Evolutionary conservation across 1,284 basidiomycete species (phyloP).

Genomic region (Grifola frondosa): DNA sequence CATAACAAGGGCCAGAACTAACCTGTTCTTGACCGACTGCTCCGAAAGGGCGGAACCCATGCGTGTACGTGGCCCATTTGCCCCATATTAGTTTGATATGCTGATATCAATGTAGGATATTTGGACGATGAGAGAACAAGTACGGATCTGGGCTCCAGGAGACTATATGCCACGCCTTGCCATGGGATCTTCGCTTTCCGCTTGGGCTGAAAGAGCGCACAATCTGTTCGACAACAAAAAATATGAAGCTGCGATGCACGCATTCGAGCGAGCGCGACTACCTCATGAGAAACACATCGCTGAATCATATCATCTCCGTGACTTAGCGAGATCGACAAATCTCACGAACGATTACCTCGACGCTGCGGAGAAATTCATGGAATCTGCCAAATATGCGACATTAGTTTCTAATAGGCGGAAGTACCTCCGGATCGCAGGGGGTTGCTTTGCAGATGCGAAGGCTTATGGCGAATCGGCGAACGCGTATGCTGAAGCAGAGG

Average conservation of each 20-base stretch:
- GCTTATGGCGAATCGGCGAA: conserved; percentile 44
- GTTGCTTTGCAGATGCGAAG: conserved; percentile 46
- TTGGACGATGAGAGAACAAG: conserved; percentile 44
- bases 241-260: conserved; percentile 58
- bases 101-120: conserved; percentile 36
- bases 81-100: not conserved
- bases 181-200: conserved; percentile 40
- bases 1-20: conserved; percentile 63
- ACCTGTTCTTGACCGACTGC: conserved; percentile 63
- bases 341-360: conserved; percentile 36
- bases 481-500: conserved; percentile 40
- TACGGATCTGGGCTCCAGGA: conserved; percentile 42
- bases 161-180: conserved; percentile 47
- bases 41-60: conserved; percentile 56
- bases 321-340: conserved; percentile 33
- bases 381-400: conserved; percentile 34
- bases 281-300: conserved; percentile 44
- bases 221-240: conserved; percentile 51
- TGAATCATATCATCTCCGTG: conserved; percentile 42
- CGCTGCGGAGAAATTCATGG: conserved; percentile 48
- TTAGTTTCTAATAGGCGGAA: conserved; percentile 25
- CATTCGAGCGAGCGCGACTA: conserved; percentile 52
- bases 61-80: conserved; percentile 45
- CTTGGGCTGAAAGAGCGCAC: conserved; percentile 53
- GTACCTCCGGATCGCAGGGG: conserved; percentile 49